phyloP scores from a whole-genome alignment of 768 basidiomycete species.

The Leccinum incarnatum region DNA sequence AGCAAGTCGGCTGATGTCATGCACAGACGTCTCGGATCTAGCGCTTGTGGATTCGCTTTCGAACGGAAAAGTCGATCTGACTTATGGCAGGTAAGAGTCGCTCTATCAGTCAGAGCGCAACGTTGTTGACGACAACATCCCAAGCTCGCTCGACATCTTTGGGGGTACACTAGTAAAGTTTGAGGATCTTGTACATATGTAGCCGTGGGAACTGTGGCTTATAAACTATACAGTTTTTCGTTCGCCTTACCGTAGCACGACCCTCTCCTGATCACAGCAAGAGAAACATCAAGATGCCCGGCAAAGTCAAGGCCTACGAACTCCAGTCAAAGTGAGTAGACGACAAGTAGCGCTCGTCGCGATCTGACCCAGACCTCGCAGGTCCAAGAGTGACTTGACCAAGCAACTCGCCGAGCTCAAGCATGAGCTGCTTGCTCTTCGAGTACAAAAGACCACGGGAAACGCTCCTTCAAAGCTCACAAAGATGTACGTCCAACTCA shows the following conservation, averaged over 20 bases:
- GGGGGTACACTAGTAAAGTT: slow-evolving; percentile 65
- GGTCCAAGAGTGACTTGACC: slow-evolving; percentile 95
- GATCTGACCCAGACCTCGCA: slow-evolving; percentile 30
- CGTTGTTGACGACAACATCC: background rate
- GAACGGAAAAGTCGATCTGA: slow-evolving; percentile 61
- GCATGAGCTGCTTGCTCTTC: slow-evolving; percentile 88
- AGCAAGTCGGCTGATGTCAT: slow-evolving; percentile 3
- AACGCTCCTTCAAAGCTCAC: slow-evolving; percentile 94
- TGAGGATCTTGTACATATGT: slow-evolving; percentile 43
- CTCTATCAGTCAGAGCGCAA: background rate
- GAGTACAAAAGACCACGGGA: slow-evolving; percentile 98
- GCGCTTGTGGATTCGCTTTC: slow-evolving; percentile 78
- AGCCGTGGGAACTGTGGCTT: slow-evolving; percentile 40
- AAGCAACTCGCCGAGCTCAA: slow-evolving; percentile 95
- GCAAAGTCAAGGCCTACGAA: slow-evolving; percentile 95
- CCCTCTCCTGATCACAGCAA: slow-evolving; percentile 33
- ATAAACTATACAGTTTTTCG: slow-evolving; percentile 40
- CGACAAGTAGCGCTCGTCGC: background rate
- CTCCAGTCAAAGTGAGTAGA: slow-evolving; percentile 86
- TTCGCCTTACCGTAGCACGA: slow-evolving; percentile 27
- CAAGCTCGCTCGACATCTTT: slow-evolving; percentile 66
- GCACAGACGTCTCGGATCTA: slow-evolving; percentile 74
- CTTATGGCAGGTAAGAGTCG: slow-evolving; percentile 36
- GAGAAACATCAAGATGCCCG: slow-evolving; percentile 62
- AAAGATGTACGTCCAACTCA: slow-evolving; percentile 74